Evolutionary conservation across 2,329 filamentous ascomycete species (phyloP), one percentile per base, ranked within the genome.

Genomic region (Exophiala sideris): DNA sequence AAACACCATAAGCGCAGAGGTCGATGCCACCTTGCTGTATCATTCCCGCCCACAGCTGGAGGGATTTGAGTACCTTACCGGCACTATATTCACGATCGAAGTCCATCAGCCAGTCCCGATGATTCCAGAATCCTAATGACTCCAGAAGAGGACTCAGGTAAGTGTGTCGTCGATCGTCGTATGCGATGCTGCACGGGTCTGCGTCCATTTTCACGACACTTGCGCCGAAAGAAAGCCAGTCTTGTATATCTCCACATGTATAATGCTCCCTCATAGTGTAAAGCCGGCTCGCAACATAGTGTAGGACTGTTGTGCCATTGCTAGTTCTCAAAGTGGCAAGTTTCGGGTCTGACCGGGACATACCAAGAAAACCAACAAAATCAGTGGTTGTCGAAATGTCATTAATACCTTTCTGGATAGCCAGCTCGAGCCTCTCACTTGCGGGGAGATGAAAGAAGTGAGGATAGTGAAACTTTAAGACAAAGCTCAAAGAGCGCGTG

Each of bases 221-320:
- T 21, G 18, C 40, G 12, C 48, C 48, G 3, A 50, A 39, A 8
- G 33, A 11, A 32, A 50, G 20, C 48, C 48, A 50, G n/a, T 20
- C 36, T 3, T 50, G 14, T n/a, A 42, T n/a, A n/a, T n/a, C n/a
- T n/a, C n/a, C n/a, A n/a, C n/a, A n/a, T n/a, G n/a, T n/a, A n/a
- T n/a, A n/a, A n/a, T n/a, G n/a, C n/a, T n/a, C n/a, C n/a, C n/a
- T n/a, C n/a, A 7, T 11, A 4, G 3, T 3, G 24, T 3, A 3
- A 11, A 42, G 38, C 9, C 14, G 29, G 11, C 6, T 18, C n/a
- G 48, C 48, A 35, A 50, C 40, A 18, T 34, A 33, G 24, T 50
- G 48, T 38, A 50, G 29, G 11, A 45, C n/a, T 3, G 48, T 29
- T 14, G 16, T 24, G 12, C 48, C 48, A 32, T 33, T 44, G 36